Evolutionary conservation across 306 rosid genomes (phyloP), one percentile per base, ranked within the genome.

Genomic region (Cajanus cajan): DNA sequence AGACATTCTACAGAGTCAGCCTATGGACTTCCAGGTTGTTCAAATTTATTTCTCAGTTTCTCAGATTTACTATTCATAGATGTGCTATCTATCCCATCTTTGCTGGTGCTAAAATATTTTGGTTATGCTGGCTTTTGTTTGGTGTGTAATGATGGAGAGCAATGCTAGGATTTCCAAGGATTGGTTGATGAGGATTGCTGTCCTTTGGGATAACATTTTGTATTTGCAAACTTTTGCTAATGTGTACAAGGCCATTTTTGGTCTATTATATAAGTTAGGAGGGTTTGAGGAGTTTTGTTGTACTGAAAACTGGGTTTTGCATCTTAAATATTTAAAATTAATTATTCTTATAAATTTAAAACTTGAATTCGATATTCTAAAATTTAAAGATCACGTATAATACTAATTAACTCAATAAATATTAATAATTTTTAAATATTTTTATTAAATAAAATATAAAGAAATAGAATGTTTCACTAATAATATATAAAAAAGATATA

Each of bases 1-100:
- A 90, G 88, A 80, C 94, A 82, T 66, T 87, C 97, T 59, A 77
- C 82, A 48, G 90, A 83, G 87, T 76, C 93, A 0, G 73, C 84
- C 73, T 79, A 61, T 74, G 87, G 85, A 82, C 93, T 90, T 84
- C 99, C 99, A 93, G 98, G 99, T 95, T 80, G 65, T 73, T 66
- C 25, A 28, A 63, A 36, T 8, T 75, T 8, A 25, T 47, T 50
- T 74, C 70, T n/a, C n/a, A n/a, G n/a, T n/a, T n/a, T n/a, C n/a
- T 62, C n/a, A 24, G 51, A 14, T 7, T 11, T 70, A 14, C 70
- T 64, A 21, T 66, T 39, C 66, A 71, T 61, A 41, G 68, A 63
- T 80, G 22, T 84, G 48, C 83, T 74, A 15, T 76, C 52, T 18
- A 11, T 74, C 67, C n/a, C 3, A 22, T 57, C 73, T 44, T 39